phyloP scores from a whole-genome alignment of 2,329 filamentous ascomycete species.

The Thermothelomyces thermophilus region DNA sequence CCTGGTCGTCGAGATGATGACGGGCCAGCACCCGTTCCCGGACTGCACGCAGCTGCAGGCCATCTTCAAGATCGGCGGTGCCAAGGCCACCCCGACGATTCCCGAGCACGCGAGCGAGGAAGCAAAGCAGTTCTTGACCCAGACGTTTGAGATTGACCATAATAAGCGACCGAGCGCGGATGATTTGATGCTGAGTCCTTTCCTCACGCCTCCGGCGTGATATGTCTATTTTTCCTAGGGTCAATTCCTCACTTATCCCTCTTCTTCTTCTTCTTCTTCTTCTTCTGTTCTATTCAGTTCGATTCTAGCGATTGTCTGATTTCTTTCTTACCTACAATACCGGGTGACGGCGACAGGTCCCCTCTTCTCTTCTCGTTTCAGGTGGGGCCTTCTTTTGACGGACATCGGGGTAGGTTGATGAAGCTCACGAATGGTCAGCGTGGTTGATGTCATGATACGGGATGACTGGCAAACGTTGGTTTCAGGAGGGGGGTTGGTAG shows the following conservation, averaged over 20 bases:
- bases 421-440: no score
- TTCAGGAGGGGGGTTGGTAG: not conserved
- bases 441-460: not conserved
- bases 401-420: not conserved
- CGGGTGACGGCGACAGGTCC: not conserved
- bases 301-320: not conserved
- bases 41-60: conserved; percentile 96
- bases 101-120: conserved; percentile 82
- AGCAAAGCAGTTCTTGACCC: conserved; percentile 72
- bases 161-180: conserved; percentile 87
- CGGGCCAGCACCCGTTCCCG: conserved; percentile 89
- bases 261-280: not conserved
- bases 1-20: conserved; percentile 98
- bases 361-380: not conserved
- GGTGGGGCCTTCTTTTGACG: not conserved
- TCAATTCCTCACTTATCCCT: not conserved
- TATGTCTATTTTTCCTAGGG: not conserved
- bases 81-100: conserved; percentile 78
- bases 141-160: conserved; percentile 94
- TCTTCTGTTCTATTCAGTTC: not conserved
- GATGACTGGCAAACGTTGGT: not conserved
- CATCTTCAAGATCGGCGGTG: conserved; percentile 95
- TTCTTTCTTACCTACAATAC: not conserved
- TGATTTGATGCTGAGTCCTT: conserved; percentile 77
- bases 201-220: conserved; percentile 55